Evolutionary conservation across 768 basidiomycete genomes (phyloP), one percentile per base, ranked within the genome.

Genomic region (Mycena galopus): DNA sequence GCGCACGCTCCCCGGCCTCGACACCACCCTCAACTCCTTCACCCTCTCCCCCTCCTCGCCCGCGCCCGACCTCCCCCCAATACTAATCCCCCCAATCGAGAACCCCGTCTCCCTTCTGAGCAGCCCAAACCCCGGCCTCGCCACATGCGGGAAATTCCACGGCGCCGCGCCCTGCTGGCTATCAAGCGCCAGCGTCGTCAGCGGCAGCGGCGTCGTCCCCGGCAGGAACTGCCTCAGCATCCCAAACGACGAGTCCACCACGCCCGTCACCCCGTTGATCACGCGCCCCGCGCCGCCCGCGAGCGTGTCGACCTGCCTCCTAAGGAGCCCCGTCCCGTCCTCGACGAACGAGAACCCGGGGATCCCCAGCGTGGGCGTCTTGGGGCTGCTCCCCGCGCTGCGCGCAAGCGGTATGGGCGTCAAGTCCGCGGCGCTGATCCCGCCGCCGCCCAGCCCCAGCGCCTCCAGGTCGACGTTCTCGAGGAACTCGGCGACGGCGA

Each of bases 401-500:
- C 93, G 86, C 11, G 87, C 84, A 55, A 95, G 86, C 7, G 93
- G 92, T 53, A 97, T 95, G 1, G 96, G 96, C 0, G 93, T 91
- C 50, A 97, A 82, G 75, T 95, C 93, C 0, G 92, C 92, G 29
- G 93, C 90, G 77, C 95, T 95, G 76, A 91, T 85, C 65, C 90
- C 89, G 37, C 87, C 88, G 62, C 92, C 90, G 8, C 88, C 89
- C 8, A 95, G 81, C 6, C 88, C 88, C n/a, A 89, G 76, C 25
- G 84, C 86, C 75, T 88, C 92, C 67, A 98, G 85, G 82, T 98
- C 96, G 39, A 98, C 96, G 78, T 96, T 95, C 83, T 97, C 96
- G 62, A 98, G 85, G 80, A 98, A 99, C 79, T 98, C 97, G 1
- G 94, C 95, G 7, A 97, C 96, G 14, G 97, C 97, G 86, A 97